Conservation (phyloP, 495 filamentous ascomycete species). For the Chaetomium cochliodes region DNA sequence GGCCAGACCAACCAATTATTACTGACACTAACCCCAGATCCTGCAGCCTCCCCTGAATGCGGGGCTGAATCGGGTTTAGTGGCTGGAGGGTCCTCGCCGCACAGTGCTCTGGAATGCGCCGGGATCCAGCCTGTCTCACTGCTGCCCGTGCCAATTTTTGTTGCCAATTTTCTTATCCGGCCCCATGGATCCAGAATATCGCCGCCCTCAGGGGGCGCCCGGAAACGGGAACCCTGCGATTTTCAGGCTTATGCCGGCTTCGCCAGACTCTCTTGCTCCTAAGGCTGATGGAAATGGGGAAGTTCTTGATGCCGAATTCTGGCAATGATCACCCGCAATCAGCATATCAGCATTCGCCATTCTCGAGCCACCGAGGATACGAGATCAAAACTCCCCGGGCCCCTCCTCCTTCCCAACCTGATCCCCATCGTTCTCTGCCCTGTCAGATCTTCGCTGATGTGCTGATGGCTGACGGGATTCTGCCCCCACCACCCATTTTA, state of each 20-base stretch:
- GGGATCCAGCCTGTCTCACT: neutral
- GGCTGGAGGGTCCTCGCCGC: neutral
- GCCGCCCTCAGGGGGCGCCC: neutral
- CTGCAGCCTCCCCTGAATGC: neutral
- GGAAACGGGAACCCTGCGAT: neutral
- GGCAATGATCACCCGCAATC: too few species aligned
- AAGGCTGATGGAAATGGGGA: neutral
- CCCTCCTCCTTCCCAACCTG: too few species aligned
- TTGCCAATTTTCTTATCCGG: neutral
- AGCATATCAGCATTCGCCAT: too few species aligned
- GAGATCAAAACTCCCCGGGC: too few species aligned
- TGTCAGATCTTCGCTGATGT: neutral
- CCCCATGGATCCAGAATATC: neutral
- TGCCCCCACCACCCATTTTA: neutral
- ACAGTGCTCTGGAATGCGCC: neutral
- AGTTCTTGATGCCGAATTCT: neutral
- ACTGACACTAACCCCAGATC: neutral
- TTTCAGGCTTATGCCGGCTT: too few species aligned
- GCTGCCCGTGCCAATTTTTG: neutral
- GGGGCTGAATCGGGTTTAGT: neutral
- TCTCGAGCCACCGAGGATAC: neutral
- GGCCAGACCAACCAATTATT: neutral
- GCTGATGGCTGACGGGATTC: neutral
- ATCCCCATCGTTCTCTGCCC: neutral
- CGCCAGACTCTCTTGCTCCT: too few species aligned